Base-by-base conservation (phyloP, 1,139 yeast genomes). In the Diutina neorugosa region DNA sequence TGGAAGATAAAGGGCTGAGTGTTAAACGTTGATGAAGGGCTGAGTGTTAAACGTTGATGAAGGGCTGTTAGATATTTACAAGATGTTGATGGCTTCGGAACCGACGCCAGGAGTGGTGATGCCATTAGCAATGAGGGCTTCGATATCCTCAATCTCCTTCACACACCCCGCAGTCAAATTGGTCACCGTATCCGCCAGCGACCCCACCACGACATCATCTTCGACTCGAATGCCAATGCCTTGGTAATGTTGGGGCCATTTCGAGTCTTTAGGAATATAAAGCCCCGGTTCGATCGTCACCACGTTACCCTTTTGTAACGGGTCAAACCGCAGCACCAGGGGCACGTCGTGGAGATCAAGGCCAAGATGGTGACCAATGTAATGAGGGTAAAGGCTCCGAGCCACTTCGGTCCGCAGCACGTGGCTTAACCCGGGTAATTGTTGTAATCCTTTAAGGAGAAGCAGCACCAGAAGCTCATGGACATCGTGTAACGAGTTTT, bases 151-250 rank as follows among this genome's bases (percentile, higher is more conserved):
- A n/a, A 46, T 18, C 7, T 46, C 50, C 23, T 46, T 46, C 1
- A 46, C 31, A 16, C 50, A 46, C 14, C 50, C 50, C 1, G 50
- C 50, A 7, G 50, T 46, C 40, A 46, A 25, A 27, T 46, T 46
- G n/a, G 50, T 46, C 14, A 46, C 16, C 8, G 19, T 27, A 16
- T 20, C 21, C 9, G 23, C 4, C 21, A 11, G n/a, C 8, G 50
- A 25, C 21, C 94, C 95, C 31, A 93, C 83, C 0, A 86, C 93
- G 37, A 87, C 74, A 64, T 93, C 93, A 69, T 94, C 99, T 66
- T 94, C 99, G 41, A 94, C 86, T 61, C 99, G 80, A 25, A 94
- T 85, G 1, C 98, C 99, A 56, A 94, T 85, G 21, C 94, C 94
- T 60, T 89, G 85, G 69, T 80, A 91, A 61, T 81, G 82, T 58